Evolutionary conservation across 139 green algal genomes (phyloP), one percentile per base, ranked within the genome.

Genomic region (Chlamydomonas eustigma): DNA sequence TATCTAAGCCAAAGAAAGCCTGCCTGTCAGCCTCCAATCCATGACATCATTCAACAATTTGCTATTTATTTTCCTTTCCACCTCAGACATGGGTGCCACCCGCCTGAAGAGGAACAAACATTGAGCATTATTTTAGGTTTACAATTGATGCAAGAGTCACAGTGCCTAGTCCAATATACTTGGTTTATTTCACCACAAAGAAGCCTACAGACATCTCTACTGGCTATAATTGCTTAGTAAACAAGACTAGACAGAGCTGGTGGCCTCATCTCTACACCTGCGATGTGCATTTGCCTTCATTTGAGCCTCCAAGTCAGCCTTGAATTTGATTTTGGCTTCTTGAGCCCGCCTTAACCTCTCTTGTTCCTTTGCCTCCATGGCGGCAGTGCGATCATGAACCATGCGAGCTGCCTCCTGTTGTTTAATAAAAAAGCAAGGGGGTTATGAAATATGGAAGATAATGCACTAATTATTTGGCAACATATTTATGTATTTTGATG

Each of bases 261-360:
- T 22, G 44, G 44, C 12, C 44, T 22, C 44, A 58, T 22, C 12
- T 58, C 12, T 22, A 58, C 22, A 68, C 52, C 52, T 8, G 52
- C 52, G 52, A 5, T 31, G 52, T 31, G 65, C 73, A 33, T 80
- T 83, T 36, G 78, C 78, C 36, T 78, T 58, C 75, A 81, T 81
- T 50, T 84, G 79, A 2, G 66, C 36, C 39, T 84, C 71, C n/a
- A 84, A 37, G 50, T 78, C 50, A 37, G 39, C 37, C n/a, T 64
- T 71, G 64, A 74, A 58, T 4, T 73, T 66, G 2, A 74, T 5
- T 74, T 84, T 80, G 35, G 67, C 66, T n/a, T 50, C 63, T 34
- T 76, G 44, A 33, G 52, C 39, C 34, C 4, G 6, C n/a, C 51
- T 2, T 2, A 37, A n/a, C 50, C 74, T 71, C 44, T 76, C 67